A percentile compares a stretch with the other conserved stretches of the same genome.
These are phyloP conservation scores for Linum lewisii DNA, from an alignment of 345 rosid genomes.

Conservation along the genomic window DNA sequence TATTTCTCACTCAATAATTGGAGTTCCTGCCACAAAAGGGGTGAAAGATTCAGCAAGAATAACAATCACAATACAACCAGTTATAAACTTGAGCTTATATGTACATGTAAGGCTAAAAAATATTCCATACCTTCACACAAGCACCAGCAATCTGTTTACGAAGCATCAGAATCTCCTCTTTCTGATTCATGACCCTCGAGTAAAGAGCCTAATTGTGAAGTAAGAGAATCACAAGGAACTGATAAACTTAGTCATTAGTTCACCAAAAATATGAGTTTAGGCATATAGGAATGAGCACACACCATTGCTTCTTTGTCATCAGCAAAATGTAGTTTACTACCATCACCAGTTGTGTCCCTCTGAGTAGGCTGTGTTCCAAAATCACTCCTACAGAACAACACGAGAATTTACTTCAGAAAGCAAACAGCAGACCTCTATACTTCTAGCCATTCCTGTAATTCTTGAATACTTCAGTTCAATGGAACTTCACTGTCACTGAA, in stretches of 20 bases:
- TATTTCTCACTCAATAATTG: constrained; percentile 69
- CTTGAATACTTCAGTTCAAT: background rate
- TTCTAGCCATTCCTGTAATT: background rate
- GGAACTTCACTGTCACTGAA: background rate
- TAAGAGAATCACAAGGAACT: constrained; percentile 15
- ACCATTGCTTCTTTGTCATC: constrained; percentile 71
- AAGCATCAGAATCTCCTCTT: constrained; percentile 66
- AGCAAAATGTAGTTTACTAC: constrained; percentile 25
- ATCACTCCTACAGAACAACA: constrained; percentile 26
- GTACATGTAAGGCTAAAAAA: background rate
- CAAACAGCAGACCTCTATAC: background rate
- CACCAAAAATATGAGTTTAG: constrained; percentile 5
- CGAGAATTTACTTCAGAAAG: constrained; percentile 13
- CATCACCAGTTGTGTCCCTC: constrained; percentile 34
- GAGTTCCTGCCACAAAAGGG: constrained; percentile 55
- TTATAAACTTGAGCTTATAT: background rate
- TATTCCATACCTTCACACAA: constrained; percentile 47
- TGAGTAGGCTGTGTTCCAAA: constrained; percentile 27
- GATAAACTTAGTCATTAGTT: constrained; percentile 10
- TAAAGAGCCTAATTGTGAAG: constrained; percentile 45
- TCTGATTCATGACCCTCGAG: constrained; percentile 46
- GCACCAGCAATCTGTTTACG: constrained; percentile 72
- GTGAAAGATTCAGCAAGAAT: constrained; percentile 1
- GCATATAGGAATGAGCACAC: constrained; percentile 6
- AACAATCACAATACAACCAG: background rate